Base-by-base conservation (phyloP, 106 monocot species). In the Dendrobium huoshanense region DNA sequence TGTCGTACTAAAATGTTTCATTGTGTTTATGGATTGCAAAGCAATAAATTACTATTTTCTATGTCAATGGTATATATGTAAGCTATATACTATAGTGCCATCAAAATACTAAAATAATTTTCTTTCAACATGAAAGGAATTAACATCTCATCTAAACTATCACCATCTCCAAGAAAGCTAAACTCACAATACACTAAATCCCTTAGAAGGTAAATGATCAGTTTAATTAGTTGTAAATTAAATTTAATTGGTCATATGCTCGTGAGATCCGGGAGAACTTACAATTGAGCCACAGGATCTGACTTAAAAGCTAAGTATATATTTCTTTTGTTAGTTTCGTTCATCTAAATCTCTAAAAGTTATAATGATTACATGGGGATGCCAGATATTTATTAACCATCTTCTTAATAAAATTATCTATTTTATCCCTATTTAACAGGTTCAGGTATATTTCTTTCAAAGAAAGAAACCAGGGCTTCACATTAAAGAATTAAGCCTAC, bases 401-500 rank as follows among this genome's bases (percentile, higher is more conserved):
- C 22, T 61, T 61, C 22, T 8, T 74, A 7, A 41, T 20, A 74
- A 74, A 74, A 8, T 16, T 17, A 74, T 43, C 4, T 20, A 44
- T 74, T 74, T 74, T 43, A 37, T 70, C 22, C 55, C 22, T 67
- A 37, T 79, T 11, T 11, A 48, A 55, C 64, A 79, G 79, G 76
- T 55, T 85, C 65, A 22, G 73, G 44, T 77, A 45, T 77, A 58
- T 76, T 59, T 77, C 27, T 49, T 19, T 24, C 37, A 58, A 49
- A 59, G 75, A 56, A 70, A 18, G 5, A 24, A 67, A 78, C 22
- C 68, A n/a, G 85, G 79, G 41, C 68, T 74, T 78, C 67, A 42
- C 55, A 78, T 61, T 56, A 74, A 85, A 81, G 79, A 87, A 47
- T 83, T 78, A 59, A 72, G 80, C 54, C 82, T 86, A n/a, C 75